Evolutionary conservation across 2,329 filamentous ascomycete species (phyloP), one percentile per base, ranked within the genome.

Genomic region (Xylaria arbuscula): DNA sequence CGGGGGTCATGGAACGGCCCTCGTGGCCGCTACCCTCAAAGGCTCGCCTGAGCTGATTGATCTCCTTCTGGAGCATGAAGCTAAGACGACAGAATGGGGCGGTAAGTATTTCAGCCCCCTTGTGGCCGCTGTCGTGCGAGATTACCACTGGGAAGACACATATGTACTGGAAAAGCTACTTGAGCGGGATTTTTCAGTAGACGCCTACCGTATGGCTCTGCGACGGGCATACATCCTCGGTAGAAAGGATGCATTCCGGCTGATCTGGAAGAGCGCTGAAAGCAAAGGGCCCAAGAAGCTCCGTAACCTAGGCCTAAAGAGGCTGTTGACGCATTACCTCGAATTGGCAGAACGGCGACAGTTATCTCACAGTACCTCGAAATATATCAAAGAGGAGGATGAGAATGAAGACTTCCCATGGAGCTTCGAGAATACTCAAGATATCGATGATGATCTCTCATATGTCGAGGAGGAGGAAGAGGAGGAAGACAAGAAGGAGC

Each of bases 261-360:
- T 48, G 42, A 47, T 59, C 56, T 59, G 56, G 56, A 48, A 48
- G 40, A 48, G 54, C n/a, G 56, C 56, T 2, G 40, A 19, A n/a
- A 17, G 19, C 2, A 59, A 59, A 10, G 40, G 40, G 40, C 42
- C 56, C 13, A 59, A 36, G 56, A 59, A 48, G 22, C 42, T 59
- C 6, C 56, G 17, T 6, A 48, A 48, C 9, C 3, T 48, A 28
- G 56, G 42, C 42, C 24, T 59, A 4, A 59, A 48, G 1, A 4
- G 17, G 15, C 42, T 59, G 7, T 19, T 48, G 42, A 5, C 17
- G 28, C 17, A 48, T n/a, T 48, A 48, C 28, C 11, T 13, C 15
- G 42, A 36, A 3, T 22, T 48, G 15, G 56, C 24, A 10, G 15
- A 56, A 19, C 34, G 17, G 36, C 11, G 8, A 48, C 1, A 48